A percentile compares a stretch with the other conserved stretches of the same genome.
phyloP scores from a whole-genome alignment of 139 green algal genomes.

The Astrephomene gubernaculifera region DNA sequence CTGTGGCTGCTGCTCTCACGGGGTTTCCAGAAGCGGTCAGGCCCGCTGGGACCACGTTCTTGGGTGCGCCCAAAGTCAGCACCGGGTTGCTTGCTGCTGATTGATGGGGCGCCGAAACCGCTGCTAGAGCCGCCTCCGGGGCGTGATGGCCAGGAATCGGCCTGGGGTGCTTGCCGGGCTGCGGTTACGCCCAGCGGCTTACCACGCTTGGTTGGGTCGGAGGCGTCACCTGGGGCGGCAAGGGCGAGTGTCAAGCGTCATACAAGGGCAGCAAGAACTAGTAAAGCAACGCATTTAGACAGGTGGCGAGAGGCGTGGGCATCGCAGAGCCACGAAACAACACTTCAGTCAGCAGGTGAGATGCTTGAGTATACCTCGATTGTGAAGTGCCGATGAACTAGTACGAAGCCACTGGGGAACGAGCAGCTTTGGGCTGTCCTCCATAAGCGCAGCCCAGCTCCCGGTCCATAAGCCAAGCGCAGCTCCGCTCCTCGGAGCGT shows the following conservation, averaged over 20 bases:
- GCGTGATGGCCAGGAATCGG: background rate
- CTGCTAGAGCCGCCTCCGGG: background rate
- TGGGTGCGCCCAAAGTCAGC: background rate
- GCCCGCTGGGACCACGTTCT: background rate
- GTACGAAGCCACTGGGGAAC: conserved; percentile 25
- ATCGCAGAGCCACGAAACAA: no score
- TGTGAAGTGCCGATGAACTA: conserved; percentile 20
- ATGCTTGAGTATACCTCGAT: conserved; percentile 1
- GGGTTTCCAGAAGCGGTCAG: conserved; percentile 8
- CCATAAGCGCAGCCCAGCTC: conserved; percentile 6
- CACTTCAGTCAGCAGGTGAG: no score
- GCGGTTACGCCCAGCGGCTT: background rate
- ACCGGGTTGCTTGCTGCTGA: background rate
- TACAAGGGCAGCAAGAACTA: no score
- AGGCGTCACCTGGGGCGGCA: conserved; percentile 1
- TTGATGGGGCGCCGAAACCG: background rate
- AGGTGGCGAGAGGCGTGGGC: no score
- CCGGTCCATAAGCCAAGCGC: background rate
- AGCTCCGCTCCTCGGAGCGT: background rate
- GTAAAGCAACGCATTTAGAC: no score
- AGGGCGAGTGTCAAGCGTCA: no score
- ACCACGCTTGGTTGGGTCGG: background rate
- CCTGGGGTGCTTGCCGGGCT: background rate
- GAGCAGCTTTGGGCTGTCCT: conserved; percentile 25
- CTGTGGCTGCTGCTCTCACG: background rate